A percentile compares a stretch with the other conserved stretches of the same genome.
These are phyloP conservation scores for Sphaerulina populicola DNA, from an alignment of 2,329 filamentous ascomycete genomes.

Conservation along the genomic window DNA sequence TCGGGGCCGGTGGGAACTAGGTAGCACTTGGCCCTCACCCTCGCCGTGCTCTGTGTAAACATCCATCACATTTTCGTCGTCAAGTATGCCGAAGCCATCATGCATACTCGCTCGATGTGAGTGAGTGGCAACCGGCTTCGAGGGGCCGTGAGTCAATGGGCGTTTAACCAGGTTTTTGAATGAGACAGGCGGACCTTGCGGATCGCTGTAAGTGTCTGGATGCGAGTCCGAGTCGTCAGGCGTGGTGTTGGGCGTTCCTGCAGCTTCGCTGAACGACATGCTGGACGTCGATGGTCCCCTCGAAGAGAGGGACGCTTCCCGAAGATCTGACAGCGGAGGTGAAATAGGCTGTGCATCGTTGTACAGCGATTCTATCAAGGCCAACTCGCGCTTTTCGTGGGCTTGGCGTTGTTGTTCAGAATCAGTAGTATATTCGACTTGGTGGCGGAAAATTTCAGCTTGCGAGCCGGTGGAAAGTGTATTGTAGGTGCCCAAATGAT, in stretches of 20 bases:
- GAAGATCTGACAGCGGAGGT: constrained; percentile 27
- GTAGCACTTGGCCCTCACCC: constrained; percentile 6
- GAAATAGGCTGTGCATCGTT: constrained; percentile 33
- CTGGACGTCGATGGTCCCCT: constrained; percentile 9
- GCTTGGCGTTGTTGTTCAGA: constrained; percentile 24
- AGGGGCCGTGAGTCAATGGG: constrained; percentile 39
- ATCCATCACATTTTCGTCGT: neutral
- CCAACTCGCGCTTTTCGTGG: constrained; percentile 35
- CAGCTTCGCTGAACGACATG: neutral
- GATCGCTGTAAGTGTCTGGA: constrained; percentile 24
- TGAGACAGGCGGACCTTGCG: constrained; percentile 22
- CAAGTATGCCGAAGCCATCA: constrained; percentile 23
- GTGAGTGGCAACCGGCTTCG: constrained; percentile 23
- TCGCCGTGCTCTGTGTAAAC: constrained; percentile 11
- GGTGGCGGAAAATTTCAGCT: constrained; percentile 12
- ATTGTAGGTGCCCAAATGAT: constrained; percentile 13
- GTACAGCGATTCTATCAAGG: constrained; percentile 27
- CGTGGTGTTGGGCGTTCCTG: neutral
- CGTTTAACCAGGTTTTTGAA: constrained; percentile 28
- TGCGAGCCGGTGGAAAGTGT: constrained; percentile 20
- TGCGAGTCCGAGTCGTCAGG: constrained; percentile 8
- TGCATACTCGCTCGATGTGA: constrained; percentile 1
- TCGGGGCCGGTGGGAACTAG: neutral
- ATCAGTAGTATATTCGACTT: constrained; percentile 6
- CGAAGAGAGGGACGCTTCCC: constrained; percentile 21